Evolutionary conservation across 371 early-diverging fungal species (phyloP).

Genomic region (Actinomortierella ambigua): DNA sequence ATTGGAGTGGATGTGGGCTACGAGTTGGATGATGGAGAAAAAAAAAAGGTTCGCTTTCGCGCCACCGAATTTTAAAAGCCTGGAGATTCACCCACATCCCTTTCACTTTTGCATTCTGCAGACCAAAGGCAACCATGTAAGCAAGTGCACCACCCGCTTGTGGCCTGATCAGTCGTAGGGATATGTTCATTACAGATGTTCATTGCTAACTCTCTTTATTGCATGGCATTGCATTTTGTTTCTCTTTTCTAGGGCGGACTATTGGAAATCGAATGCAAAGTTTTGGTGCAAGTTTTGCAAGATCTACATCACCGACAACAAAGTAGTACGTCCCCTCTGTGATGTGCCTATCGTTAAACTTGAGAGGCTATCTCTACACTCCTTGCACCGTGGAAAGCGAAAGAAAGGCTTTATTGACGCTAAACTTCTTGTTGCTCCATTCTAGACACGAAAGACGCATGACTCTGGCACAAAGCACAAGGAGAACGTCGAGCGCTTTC

Average conservation of each 20-base stretch:
- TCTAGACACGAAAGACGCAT: constrained; percentile 68
- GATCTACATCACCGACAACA: constrained; percentile 76
- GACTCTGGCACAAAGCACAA: constrained; percentile 74
- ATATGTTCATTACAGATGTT: no score
- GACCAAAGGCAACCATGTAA: no score
- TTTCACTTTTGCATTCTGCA: no score
- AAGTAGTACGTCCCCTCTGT: constrained; percentile 55
- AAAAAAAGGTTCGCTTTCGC: neutral
- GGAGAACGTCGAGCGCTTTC: constrained; percentile 66
- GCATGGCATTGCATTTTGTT: no score
- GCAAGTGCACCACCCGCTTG: no score
- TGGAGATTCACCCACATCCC: no score
- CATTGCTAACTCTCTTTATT: no score
- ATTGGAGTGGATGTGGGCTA: neutral
- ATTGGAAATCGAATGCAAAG: constrained; percentile 76
- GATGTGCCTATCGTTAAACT: neutral
- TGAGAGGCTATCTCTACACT: constrained; percentile 2
- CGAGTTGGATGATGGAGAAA: constrained; percentile 1
- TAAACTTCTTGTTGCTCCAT: neutral
- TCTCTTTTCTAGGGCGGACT: constrained; percentile 71
- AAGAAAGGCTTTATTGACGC: no score
- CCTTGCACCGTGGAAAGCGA: no score
- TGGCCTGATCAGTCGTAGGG: no score
- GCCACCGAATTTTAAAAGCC: no score
- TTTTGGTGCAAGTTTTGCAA: constrained; percentile 80